Conservation (phyloP, 106 monocot genomes). For the Platanthera zijinensis region DNA sequence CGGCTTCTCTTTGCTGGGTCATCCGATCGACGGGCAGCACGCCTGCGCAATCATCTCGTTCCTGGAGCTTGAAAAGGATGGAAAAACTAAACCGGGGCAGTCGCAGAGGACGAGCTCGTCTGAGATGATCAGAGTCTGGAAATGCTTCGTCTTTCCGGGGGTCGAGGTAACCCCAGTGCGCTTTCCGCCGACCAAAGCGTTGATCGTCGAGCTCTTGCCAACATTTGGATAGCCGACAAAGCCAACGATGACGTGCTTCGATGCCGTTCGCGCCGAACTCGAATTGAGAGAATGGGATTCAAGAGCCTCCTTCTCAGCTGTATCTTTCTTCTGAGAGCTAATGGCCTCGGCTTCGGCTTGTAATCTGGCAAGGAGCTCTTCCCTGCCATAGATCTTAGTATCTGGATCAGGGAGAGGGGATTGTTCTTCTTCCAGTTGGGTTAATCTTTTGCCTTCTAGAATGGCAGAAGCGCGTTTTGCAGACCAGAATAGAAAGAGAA, state of each 20-base stretch:
- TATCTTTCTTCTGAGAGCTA: conserved; percentile 15
- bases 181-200: conserved; percentile 87
- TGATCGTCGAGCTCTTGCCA: conserved; percentile 94
- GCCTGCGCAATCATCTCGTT: conserved; percentile 90
- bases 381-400: conserved; percentile 62
- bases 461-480: conserved; percentile 82
- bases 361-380: conserved; percentile 65
- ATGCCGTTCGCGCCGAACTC: conserved; percentile 8
- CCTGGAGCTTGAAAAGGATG: conserved; percentile 89
- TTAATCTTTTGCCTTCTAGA: conserved; percentile 57
- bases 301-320: conserved; percentile 9
- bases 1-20: conserved; percentile 69
- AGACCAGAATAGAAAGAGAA: conserved; percentile 88
- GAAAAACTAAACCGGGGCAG: conserved; percentile 92
- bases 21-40: conserved; percentile 85
- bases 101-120: conserved; percentile 89
- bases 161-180: conserved; percentile 87
- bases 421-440: conserved; percentile 15
- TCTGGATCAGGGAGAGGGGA: conserved; percentile 22
- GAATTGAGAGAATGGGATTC: conserved; percentile 12
- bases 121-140: conserved; percentile 91
- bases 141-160: conserved; percentile 97
- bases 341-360: conserved; percentile 81
- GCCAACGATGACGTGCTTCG: conserved; percentile 75
- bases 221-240: conserved; percentile 99